These are phyloP conservation scores for Dipteronia dyeriana DNA, from an alignment of 345 rosid species.

Conservation along the genomic window DNA sequence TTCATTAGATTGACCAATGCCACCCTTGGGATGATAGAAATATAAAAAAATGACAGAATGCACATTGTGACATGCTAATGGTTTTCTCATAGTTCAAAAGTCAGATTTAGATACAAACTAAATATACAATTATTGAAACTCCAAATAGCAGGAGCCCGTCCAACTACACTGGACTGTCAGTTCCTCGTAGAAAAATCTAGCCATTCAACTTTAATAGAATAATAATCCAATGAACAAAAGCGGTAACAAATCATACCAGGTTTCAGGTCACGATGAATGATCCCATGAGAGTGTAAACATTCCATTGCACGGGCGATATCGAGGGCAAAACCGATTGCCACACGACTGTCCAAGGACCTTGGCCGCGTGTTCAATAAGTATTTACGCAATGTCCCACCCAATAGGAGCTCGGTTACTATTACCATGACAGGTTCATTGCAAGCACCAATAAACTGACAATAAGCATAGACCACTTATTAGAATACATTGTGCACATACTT, in stretches of 20 bases:
- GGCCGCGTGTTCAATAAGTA: conserved; percentile 76
- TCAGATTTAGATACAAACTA: background rate
- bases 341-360: conserved; percentile 58
- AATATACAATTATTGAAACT: background rate
- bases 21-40: background rate
- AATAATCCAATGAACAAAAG: conserved; percentile 6
- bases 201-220: conserved; percentile 13
- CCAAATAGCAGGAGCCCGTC: background rate
- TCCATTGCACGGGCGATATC: conserved; percentile 99
- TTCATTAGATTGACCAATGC: background rate
- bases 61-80: background rate
- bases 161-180: background rate
- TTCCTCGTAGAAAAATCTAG: background rate
- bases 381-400: conserved; percentile 87
- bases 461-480: background rate
- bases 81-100: background rate
- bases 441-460: conserved; percentile 88
- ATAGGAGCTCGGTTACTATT: conserved; percentile 87
- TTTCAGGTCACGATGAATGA: conserved; percentile 95
- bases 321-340: conserved; percentile 83
- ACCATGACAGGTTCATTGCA: conserved; percentile 97
- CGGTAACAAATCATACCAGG: conserved; percentile 58
- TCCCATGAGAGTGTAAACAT: conserved; percentile 92
- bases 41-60: background rate
- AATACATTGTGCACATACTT: background rate